phyloP scores from a whole-genome alignment of 108 stramenopile species.

The Fistulifera pelliculosa region DNA sequence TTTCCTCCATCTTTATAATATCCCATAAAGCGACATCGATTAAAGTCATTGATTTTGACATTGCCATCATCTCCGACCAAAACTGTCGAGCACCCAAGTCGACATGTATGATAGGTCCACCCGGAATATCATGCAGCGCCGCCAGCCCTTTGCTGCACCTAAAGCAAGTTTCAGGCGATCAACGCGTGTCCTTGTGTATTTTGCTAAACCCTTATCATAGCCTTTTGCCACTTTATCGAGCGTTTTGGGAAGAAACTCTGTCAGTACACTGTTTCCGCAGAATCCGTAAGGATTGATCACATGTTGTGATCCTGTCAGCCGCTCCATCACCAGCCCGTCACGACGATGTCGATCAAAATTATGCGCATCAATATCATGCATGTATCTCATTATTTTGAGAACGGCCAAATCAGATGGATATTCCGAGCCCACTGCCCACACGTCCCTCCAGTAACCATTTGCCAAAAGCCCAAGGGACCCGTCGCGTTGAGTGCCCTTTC shows the following conservation, averaged over 20 bases:
- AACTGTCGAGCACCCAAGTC: slow-evolving; percentile 71
- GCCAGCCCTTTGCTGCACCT: slow-evolving; percentile 28
- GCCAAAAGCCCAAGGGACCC: slow-evolving; percentile 23
- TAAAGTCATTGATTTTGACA: slow-evolving; percentile 77
- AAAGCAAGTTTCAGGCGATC: slow-evolving; percentile 42
- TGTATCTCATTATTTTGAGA: slow-evolving; percentile 40
- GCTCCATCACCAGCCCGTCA: slow-evolving; percentile 69
- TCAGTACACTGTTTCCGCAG: slow-evolving; percentile 53
- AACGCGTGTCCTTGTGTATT: slow-evolving; percentile 6
- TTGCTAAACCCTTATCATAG: slow-evolving; percentile 14
- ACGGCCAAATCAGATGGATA: slow-evolving; percentile 10
- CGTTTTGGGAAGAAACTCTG: slow-evolving; percentile 25
- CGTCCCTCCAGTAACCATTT: slow-evolving; percentile 62
- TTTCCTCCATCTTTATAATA: slow-evolving; percentile 17
- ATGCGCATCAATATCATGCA: slow-evolving; percentile 30
- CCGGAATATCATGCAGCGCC: slow-evolving; percentile 31
- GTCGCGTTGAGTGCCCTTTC: slow-evolving; percentile 12
- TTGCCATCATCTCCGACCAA: slow-evolving; percentile 31
- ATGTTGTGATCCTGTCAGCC: slow-evolving; percentile 43
- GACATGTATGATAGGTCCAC: slow-evolving; percentile 54
- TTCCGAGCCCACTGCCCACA: slow-evolving; percentile 22
- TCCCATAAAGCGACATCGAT: slow-evolving; percentile 69
- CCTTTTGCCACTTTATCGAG: too few species aligned
- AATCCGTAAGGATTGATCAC: slow-evolving; percentile 66
- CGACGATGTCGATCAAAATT: slow-evolving; percentile 53